Base-by-base conservation (phyloP, 257 asterid species). In the Solanum tacnaense region DNA sequence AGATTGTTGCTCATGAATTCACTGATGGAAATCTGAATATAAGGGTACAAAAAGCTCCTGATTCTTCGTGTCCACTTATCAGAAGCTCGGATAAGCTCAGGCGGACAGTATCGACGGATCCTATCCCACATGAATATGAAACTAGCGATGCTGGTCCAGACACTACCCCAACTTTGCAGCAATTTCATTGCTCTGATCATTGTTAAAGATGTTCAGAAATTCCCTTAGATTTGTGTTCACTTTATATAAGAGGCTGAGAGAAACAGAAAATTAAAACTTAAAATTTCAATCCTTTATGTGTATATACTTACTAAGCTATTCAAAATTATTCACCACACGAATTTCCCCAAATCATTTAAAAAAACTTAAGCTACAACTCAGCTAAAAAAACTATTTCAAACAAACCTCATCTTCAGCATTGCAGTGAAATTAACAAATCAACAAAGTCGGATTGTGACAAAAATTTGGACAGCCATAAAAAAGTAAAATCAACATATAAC, bases 71-170 rank as follows among this genome's bases (percentile, higher is more conserved):
- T 79, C 71, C 72, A 82, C 36, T 73, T 89, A 44, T 88, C 90
- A 5, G 73, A 68, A 91, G 86, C 84, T 15, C 44, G 72, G 13
- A 86, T 83, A 52, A 92, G 88, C 90, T 89, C 92, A 10, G 90
- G 89, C 9, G 96, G 94, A 35, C 94, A 92, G 67, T 89, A 90
- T 8, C 91, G 58, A 13, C 89, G 78, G 88, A 92, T 76, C 92
- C 89, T 91, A 44, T 90, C 93, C 92, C 90, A 90, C 72, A 90
- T 62, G 23, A 94, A 90, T 60, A 93, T 81, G 89, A 94, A 89
- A 74, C 91, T 89, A 36, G 92, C 84, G 68, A 89, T 2, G 52
- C 89, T 67, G 5, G 94, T 88, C 41, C 92, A 91, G 4, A 87
- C 11, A 16, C 83, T 84, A 16, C 91, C 89, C 91, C 91, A 91